phyloP scores from a whole-genome alignment of 805 yeast species.

The Lachancea mirantina region DNA sequence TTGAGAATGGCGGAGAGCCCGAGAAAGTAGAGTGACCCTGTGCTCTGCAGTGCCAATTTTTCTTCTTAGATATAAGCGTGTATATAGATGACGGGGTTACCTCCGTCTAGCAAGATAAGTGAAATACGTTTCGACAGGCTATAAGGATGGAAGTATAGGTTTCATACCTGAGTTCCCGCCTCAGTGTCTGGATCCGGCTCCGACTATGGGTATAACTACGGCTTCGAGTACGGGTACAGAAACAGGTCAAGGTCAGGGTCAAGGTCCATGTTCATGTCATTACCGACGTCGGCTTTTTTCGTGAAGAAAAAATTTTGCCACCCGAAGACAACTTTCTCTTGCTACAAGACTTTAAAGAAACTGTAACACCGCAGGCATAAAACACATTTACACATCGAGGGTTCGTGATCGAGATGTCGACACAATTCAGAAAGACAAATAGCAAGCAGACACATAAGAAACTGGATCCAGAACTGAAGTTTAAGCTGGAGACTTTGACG shows the following conservation, averaged over 20 bases:
- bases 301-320: constrained; percentile 4
- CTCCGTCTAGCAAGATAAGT: too few relatives aligned
- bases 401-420: constrained; percentile 9
- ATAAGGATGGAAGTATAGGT: too few relatives aligned
- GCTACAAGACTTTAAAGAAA: background rate
- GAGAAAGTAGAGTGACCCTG: constrained; percentile 9
- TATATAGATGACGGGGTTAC: too few relatives aligned
- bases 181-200: too few relatives aligned
- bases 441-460: constrained; percentile 18
- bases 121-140: too few relatives aligned
- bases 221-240: too few relatives aligned
- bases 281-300: background rate
- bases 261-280: background rate
- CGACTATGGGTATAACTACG: too few relatives aligned
- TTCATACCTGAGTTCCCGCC: too few relatives aligned
- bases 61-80: too few relatives aligned
- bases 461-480: constrained; percentile 29
- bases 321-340: too few relatives aligned
- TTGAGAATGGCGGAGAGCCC: constrained; percentile 57
- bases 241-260: too few relatives aligned
- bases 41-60: too few relatives aligned
- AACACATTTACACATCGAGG: constrained; percentile 2
- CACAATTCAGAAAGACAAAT: constrained; percentile 22
- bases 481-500: constrained; percentile 47
- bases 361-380: background rate